phyloP scores from a whole-genome alignment of 768 basidiomycete species.

The Tylopilus felleus region DNA sequence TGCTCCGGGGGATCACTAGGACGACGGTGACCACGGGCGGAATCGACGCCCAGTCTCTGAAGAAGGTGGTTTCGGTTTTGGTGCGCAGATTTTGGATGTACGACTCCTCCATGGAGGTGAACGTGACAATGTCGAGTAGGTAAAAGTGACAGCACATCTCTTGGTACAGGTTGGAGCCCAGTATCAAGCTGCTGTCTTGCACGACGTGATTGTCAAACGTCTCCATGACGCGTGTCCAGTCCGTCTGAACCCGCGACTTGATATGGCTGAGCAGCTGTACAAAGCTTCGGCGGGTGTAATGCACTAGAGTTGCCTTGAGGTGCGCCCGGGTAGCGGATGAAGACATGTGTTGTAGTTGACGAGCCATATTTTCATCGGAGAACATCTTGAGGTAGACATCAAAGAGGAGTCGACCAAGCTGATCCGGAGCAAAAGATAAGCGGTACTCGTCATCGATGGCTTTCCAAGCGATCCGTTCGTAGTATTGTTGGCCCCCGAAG shows the following conservation, averaged over 20 bases:
- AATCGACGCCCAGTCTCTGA: conserved; percentile 30
- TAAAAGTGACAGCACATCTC: conserved; percentile 47
- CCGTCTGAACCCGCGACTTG: conserved; percentile 32
- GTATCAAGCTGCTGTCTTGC: conserved; percentile 14
- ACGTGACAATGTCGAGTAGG: conserved; percentile 37
- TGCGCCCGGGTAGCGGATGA: background rate
- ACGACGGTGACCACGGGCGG: conserved; percentile 32
- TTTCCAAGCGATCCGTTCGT: conserved; percentile 29
- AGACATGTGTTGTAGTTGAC: conserved; percentile 6
- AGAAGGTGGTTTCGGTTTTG: conserved; percentile 15
- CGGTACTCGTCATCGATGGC: conserved; percentile 1
- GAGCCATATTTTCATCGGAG: conserved; percentile 23
- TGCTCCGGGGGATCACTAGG: conserved; percentile 32
- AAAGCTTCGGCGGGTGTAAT: conserved; percentile 50
- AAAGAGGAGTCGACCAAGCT: conserved; percentile 26
- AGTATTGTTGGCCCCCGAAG: conserved; percentile 8
- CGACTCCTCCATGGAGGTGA: conserved; percentile 16
- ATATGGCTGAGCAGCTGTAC: conserved; percentile 42
- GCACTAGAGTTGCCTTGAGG: conserved; percentile 25
- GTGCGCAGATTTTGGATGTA: conserved; percentile 10
- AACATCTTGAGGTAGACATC: conserved; percentile 31
- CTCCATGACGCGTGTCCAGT: conserved; percentile 45
- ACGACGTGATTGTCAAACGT: conserved; percentile 21
- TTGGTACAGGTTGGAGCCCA: conserved; percentile 38
- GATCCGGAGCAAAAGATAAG: conserved; percentile 22